Base-by-base conservation (phyloP, 176 grass and related monocot species). In the Zoysia japonica region DNA sequence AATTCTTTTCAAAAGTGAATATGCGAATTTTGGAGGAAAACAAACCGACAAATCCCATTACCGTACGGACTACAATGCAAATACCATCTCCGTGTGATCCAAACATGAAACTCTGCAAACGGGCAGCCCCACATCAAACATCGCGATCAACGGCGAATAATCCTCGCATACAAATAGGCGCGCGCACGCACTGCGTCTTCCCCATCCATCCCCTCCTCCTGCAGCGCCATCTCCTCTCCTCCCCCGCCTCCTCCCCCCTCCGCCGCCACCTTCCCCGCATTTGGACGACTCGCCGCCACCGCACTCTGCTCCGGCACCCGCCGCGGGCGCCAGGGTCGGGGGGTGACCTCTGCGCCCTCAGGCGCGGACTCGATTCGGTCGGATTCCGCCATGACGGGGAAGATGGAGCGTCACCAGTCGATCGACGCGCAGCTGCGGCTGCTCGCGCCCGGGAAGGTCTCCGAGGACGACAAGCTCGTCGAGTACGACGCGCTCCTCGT, bases 401-500 rank as follows among this genome's bases (percentile, higher is more conserved):
- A 77, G 82, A 76, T 89, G 80, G 91, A 93, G 75, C 86, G 82
- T 70, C 91, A 93, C 82, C 91, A 88, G 83, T 96, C 93, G 71
- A 96, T 96, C 75, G 93, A 96, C 86, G 93, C 93, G 38, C 93
- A 96, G 83, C 78, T 96, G 83, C 83, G 93, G 55, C 87, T 90
- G 13, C 85, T 96, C 15, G 82, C 85, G 38, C 93, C 93, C 54
- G 83, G 68, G 37, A 96, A 96, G 93, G 93, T 96, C 38, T 96
- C 93, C 2, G 93, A 96, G 71, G 93, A 90, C 57, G 93, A 96
- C 83, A 96, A 96, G 80, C 93, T 96, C 54, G 85, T 96, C 47
- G 93, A 96, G 88, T 96, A 96, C 75, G 90, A 96, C 71, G 93
- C 93, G 20, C 85, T 96, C 61, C 88, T 96, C 75, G 87, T 96